Percentiles rank a stretch among this genome's conserved stretches.
Conservation (phyloP, 805 yeast genomes). For the Kuraishia borneana region DNA sequence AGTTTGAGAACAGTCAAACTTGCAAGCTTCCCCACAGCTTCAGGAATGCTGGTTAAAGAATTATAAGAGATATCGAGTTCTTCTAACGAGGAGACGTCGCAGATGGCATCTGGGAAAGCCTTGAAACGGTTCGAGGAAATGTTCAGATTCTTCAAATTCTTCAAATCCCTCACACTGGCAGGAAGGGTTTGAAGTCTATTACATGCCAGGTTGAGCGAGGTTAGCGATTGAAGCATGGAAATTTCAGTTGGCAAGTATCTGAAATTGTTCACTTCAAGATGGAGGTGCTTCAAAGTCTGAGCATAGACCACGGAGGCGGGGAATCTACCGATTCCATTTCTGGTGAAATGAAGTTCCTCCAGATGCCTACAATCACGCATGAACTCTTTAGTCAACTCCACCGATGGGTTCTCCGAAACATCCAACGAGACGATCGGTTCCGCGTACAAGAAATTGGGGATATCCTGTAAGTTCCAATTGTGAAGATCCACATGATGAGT, state of each 20-base stretch:
- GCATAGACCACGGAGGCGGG: slow-evolving; percentile 70
- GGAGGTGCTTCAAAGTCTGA: slow-evolving; percentile 50
- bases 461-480: slow-evolving; percentile 66
- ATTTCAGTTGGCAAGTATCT: slow-evolving; percentile 49
- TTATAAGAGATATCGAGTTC: slow-evolving; percentile 80
- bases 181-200: slow-evolving; percentile 63
- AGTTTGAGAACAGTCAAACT: slow-evolving; percentile 61
- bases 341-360: slow-evolving; percentile 52
- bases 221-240: slow-evolving; percentile 39
- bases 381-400: slow-evolving; percentile 74
- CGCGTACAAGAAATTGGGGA: slow-evolving; percentile 77
- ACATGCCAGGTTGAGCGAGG: slow-evolving; percentile 58
- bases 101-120: slow-evolving; percentile 53
- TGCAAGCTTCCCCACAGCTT: slow-evolving; percentile 42
- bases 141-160: slow-evolving; percentile 49
- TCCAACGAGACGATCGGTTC: slow-evolving; percentile 73
- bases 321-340: slow-evolving; percentile 62
- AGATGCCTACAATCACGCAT: slow-evolving; percentile 70
- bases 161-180: slow-evolving; percentile 41
- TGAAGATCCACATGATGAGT: slow-evolving; percentile 65
- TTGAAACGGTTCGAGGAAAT: slow-evolving; percentile 69
- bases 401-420: slow-evolving; percentile 79
- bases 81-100: slow-evolving; percentile 42
- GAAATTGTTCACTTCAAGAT: slow-evolving; percentile 71
- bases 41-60: slow-evolving; percentile 50